Evolutionary conservation across 805 yeast genomes (phyloP), one percentile per base, ranked within the genome.

Genomic region (Kodamaea neixiangensis): DNA sequence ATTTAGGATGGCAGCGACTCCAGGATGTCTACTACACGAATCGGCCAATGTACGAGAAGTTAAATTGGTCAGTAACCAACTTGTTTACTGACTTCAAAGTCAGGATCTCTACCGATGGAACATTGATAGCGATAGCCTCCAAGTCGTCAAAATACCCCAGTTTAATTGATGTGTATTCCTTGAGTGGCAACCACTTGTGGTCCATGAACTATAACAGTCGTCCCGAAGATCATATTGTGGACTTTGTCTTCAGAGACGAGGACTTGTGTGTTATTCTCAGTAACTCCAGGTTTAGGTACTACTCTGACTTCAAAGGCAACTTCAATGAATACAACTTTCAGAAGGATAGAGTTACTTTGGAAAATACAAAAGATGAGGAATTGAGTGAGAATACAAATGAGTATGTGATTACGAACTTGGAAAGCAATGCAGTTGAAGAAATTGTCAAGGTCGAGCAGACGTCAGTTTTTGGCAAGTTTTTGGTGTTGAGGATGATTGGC

Each of bases 1-100:
- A 78, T 56, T 62, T 76, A 54, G 78, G 78, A 41, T 91, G 97
- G 97, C 96, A 90, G 64, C 78, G 85, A 55, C 76, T 91, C 15
- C 83, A 81, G 48, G 82, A 83, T 64, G 86, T 82, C 7, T 89
- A 80, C 64, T 91, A 89, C 58, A 73, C 87, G 49, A 75, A 78
- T 14, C 67, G 85, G 49, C 77, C 81, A 15, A 84, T 87, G 50
- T 85, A 80, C 59, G 76, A 72, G 4, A 48, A 71, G 1, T 62
- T 82, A 58, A 67, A 75, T 48, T 83, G 87, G 87, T 66, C 75
- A 14, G 61, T 71, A 14, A 70, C 72, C 14, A 69, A 70, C 46
- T 56, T 72, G 10, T 57, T 63, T 47, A 46, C 62, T 13, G 75
- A 80, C 49, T 76, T 71, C 55, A 59, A 67, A 10, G 80, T 83